Evolutionary conservation across 202 grass and related monocot genomes (phyloP).

Genomic region (Zoysia matrella): DNA sequence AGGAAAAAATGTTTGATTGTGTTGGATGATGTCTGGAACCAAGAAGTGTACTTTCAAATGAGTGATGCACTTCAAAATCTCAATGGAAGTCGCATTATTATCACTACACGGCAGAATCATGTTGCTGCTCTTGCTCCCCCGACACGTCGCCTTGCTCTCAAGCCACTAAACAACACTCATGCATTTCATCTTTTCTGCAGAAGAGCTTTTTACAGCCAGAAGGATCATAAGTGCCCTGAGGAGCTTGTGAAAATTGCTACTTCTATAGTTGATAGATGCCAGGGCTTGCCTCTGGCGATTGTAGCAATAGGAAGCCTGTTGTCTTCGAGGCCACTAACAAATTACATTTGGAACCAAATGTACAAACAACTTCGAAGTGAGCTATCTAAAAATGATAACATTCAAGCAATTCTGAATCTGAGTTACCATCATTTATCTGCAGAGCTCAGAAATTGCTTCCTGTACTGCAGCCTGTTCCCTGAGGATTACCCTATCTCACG

Average conservation of each 20-base stretch:
- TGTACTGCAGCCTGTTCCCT: conserved; percentile 61
- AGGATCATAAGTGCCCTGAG: too few species aligned
- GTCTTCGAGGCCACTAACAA: conserved; percentile 7
- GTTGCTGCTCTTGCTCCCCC: too few species aligned
- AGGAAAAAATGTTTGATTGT: too few species aligned
- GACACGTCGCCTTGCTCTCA: too few species aligned
- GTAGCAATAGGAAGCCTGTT: conserved; percentile 30
- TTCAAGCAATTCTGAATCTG: conserved; percentile 40
- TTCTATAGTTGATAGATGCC: conserved; percentile 38
- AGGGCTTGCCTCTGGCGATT: conserved; percentile 18
- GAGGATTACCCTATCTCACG: conserved; percentile 38
- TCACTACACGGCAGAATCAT: too few species aligned
- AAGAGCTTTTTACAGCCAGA: too few species aligned
- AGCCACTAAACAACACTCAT: too few species aligned
- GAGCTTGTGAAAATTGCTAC: not conserved
- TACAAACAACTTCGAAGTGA: conserved; percentile 42
- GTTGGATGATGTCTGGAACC: too few species aligned
- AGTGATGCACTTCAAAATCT: too few species aligned
- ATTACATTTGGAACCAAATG: conserved; percentile 35
- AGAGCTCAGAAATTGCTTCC: conserved; percentile 54
- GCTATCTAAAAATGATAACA: conserved; percentile 6
- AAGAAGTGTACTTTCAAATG: too few species aligned
- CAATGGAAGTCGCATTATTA: too few species aligned
- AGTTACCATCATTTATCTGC: conserved; percentile 50
- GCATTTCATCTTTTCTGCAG: too few species aligned